Evolutionary conservation across 805 yeast species (phyloP), one percentile per base, ranked within the genome.

Genomic region (Starmerella vaccinii): DNA sequence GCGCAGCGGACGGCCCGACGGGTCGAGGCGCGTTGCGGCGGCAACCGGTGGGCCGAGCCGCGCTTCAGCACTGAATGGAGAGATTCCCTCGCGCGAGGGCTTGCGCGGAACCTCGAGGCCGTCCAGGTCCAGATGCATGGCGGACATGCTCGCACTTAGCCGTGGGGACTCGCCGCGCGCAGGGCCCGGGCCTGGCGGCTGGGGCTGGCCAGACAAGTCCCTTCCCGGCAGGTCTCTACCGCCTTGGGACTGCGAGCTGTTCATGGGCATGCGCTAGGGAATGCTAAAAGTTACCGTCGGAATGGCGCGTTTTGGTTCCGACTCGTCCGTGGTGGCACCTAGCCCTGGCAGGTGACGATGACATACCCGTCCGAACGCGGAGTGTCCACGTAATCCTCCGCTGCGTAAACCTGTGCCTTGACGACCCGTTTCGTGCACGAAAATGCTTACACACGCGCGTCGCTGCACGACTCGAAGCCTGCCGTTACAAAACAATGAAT

Each of bases 1-100:
- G 26, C 32, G 45, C 27, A 54, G 47, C 5, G 47, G 39, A 24
- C 35, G 10, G 6, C 50, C 50, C 16, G 33, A 41, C 23, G 45
- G n/a, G 23, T 41, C 45, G 13, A 41, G 23, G 9, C 45, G 38
- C 38, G 47, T 9, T n/a, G 23, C 32, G 6, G 42, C n/a, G 9
- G 41, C 10, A 16, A 16, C 45, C 10, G 45, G 23, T 5, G 45
- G 45, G 2, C 26, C 27, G 32, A 48, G 43, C 18, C 27, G 34
- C 7, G 44, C 43, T 16, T 41, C 47, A 2, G 43, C 26, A 27
- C 38, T 41, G 39, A 46, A 46, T 9, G 51, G 45, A 7, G 51
- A 46, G 27, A 48, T 12, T 38, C 39, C 38, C n/a, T n/a, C 26
- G 12, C 26, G 6, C 3, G 38, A 18, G 9, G 38, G 35, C 26